Base-by-base conservation (phyloP, 495 filamentous ascomycete genomes). In the Cercophora scortea region DNA sequence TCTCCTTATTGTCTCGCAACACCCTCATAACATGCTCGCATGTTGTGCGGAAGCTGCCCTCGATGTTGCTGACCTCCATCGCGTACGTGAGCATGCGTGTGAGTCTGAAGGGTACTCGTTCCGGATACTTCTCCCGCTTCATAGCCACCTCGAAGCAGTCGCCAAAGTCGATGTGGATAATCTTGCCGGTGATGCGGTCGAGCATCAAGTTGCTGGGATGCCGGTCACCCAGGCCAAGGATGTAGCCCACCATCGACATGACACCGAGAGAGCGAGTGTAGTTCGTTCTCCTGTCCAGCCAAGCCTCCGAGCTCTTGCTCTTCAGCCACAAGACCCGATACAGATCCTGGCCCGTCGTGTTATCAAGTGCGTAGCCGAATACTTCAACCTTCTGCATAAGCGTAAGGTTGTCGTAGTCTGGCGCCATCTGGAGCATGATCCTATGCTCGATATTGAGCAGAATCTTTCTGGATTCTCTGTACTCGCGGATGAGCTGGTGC, bases 171-270 rank as follows among this genome's bases (percentile, higher is more conserved):
- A 97, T 95, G 66, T 99, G 93, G 52, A 99, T 84, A 50, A 99
- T 89, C 67, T 89, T 94, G 59, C 93, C 93, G 6, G 90, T 99
- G 55, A 93, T 83, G 18, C 89, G 84, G 70, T 97, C 93, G 32
- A 99, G 82, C 83, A 99, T 91, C 62, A 99, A 75, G 62, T 99
- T 99, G 49, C 89, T 95, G 32, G 93, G 93, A 71, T 99, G 93
- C 34, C 93, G 83, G 66, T 99, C 93, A 33, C 93, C 93, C 42
- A 99, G 78, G 56, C 93, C 93, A 41, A 99, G 86, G 61, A 99
- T 96, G 63, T 99, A 97, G 50, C 93, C 93, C 8, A 96, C 93
- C 92, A 99, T 99, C n/a, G 90, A 96, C 93, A 97, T 99, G 52
- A 96, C 94, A 57, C 89, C 93, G 12, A 97, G 79, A 12, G 93